Conservation (phyloP, 2,329 filamentous ascomycete genomes). For the Aureobasidium sp. region DNA sequence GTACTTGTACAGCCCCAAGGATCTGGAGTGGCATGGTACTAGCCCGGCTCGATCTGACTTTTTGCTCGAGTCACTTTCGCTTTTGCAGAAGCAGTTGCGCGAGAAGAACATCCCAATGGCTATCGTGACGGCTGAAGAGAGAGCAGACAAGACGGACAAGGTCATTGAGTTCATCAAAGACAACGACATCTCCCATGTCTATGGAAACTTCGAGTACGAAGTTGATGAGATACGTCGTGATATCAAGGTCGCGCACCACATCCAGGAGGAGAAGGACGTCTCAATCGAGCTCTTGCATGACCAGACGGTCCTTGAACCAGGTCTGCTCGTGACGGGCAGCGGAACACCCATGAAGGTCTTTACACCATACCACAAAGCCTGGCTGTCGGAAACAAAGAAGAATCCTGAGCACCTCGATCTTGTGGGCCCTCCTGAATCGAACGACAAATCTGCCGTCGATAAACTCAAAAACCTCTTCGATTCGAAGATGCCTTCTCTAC, state of each 20-base stretch:
- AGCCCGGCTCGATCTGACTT: conserved; percentile 44
- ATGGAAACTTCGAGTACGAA: conserved; percentile 43
- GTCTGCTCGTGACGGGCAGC: conserved; percentile 34
- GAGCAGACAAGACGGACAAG: conserved; percentile 36
- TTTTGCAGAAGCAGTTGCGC: conserved; percentile 41
- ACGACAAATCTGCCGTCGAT: conserved; percentile 39
- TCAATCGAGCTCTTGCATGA: conserved; percentile 42
- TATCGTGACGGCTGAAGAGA: conserved; percentile 37
- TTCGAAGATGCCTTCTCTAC: conserved; percentile 33
- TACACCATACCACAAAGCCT: conserved; percentile 44
- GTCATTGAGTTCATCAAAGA: conserved; percentile 39
- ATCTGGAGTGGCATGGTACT: conserved; percentile 47
- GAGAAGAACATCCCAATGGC: conserved; percentile 45
- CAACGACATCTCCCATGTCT: conserved; percentile 41
- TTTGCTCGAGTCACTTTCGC: conserved; percentile 37
- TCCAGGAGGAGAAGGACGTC: conserved; percentile 31
- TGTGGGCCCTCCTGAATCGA: conserved; percentile 35
- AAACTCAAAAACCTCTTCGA: conserved; percentile 54
- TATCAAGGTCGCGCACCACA: conserved; percentile 35
- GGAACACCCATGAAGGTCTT: conserved; percentile 47
- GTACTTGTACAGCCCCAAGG: conserved; percentile 42
- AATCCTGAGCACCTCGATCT: conserved; percentile 39
- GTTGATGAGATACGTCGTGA: conserved; percentile 41
- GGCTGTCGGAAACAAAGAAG: conserved; percentile 38
- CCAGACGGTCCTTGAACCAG: conserved; percentile 44